These are phyloP conservation scores for Rhizophagus prolifer DNA, from an alignment of 192 early-diverging fungal genomes.

Conservation along the genomic window DNA sequence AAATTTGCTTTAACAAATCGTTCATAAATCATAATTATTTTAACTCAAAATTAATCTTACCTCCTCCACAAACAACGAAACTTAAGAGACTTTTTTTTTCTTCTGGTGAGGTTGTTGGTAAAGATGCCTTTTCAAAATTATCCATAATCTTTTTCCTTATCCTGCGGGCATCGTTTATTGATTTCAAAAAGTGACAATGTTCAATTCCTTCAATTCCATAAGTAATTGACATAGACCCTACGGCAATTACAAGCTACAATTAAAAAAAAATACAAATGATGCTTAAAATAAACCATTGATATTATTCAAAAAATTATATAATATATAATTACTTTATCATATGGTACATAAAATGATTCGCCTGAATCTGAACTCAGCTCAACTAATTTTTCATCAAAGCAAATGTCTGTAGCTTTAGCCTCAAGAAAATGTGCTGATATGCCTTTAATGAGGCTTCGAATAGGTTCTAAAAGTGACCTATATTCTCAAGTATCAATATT, in stretches of 20 bases:
- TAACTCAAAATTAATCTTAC: constrained; percentile 36
- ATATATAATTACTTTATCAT: constrained; percentile 36
- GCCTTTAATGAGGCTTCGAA: constrained; percentile 46
- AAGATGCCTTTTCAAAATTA: constrained; percentile 65
- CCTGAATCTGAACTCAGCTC: constrained; percentile 40
- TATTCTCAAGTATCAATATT: not conserved
- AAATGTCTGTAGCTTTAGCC: constrained; percentile 47
- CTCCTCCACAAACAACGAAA: constrained; percentile 76
- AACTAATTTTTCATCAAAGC: constrained; percentile 50
- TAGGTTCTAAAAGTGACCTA: constrained; percentile 56
- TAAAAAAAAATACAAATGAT: not conserved
- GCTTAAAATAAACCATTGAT: not conserved
- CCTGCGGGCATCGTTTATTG: constrained; percentile 61
- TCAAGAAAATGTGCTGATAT: constrained; percentile 51
- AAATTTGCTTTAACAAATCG: not conserved
- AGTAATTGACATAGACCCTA: constrained; percentile 58
- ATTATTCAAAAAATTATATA: not conserved
- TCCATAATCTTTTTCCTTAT: constrained; percentile 59
- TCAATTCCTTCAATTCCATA: constrained; percentile 67
- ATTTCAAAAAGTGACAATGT: constrained; percentile 62
- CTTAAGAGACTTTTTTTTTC: constrained; percentile 62
- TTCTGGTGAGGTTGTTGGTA: constrained; percentile 58
- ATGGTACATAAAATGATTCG: constrained; percentile 51
- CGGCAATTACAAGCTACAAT: constrained; percentile 47
- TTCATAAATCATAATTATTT: not conserved